A percentile compares a stretch with the other conserved stretches of the same genome.
Evolutionary conservation across 805 yeast species (phyloP).

Genomic region (Hanseniaspora mollemarum): DNA sequence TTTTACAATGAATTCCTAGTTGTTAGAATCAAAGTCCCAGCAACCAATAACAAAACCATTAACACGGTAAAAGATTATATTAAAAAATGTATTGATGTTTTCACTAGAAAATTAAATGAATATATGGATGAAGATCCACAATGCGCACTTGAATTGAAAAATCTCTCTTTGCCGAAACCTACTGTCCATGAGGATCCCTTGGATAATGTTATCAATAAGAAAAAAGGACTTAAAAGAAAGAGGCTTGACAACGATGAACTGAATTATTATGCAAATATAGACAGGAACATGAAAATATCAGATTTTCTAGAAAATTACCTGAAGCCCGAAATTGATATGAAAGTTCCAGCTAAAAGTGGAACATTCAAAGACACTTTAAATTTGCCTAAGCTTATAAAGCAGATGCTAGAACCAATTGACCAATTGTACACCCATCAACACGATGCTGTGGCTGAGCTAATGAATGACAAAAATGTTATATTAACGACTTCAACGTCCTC

Average conservation of each 20-base stretch:
- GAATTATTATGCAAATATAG: conserved; percentile 1
- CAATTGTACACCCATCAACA: conserved; percentile 72
- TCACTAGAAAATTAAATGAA: conserved; percentile 32
- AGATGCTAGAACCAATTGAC: conserved; percentile 21
- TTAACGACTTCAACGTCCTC: conserved; percentile 93
- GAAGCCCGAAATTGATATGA: conserved; percentile 13
- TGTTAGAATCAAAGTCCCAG: conserved; percentile 55
- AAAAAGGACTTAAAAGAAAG: conserved; percentile 35
- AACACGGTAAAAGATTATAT: conserved; percentile 53
- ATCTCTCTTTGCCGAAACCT: conserved; percentile 36
- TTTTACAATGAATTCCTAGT: conserved; percentile 60
- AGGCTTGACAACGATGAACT: conserved; percentile 11
- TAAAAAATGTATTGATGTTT: conserved; percentile 43
- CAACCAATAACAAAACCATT: conserved; percentile 26
- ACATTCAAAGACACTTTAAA: conserved; percentile 3
- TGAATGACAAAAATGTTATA: conserved; percentile 58
- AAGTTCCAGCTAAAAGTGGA: conserved; percentile 3
- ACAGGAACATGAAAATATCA: conserved; percentile 4
- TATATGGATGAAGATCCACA: conserved; percentile 29
- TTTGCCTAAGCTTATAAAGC: conserved; percentile 6
- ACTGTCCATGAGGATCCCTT: conserved; percentile 50
- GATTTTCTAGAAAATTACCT: conserved; percentile 14
- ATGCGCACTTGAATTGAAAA: background rate
- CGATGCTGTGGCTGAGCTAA: conserved; percentile 49
- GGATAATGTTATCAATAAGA: conserved; percentile 26